phyloP scores from a whole-genome alignment of 75 land plant species.

The Sequoia sempervirens region DNA sequence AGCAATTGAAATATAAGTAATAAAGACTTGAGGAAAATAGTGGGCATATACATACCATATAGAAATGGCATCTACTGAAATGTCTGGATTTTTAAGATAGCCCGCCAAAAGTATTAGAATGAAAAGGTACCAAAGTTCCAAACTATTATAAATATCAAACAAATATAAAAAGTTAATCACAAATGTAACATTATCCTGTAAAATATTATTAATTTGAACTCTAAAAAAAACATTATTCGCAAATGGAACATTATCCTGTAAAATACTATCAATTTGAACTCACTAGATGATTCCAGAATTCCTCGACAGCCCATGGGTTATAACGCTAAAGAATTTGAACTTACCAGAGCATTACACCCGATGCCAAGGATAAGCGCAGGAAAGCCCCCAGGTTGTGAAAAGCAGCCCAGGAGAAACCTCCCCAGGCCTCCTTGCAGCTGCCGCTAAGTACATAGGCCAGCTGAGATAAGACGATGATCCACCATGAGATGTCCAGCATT shows the following conservation, averaged over 20 bases:
- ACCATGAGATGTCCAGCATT: slow-evolving; percentile 28
- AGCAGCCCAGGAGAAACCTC: slow-evolving; percentile 40
- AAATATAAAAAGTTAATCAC: no score
- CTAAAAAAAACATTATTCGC: no score
- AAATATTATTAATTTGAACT: no score
- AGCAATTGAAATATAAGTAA: neutral
- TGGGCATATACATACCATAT: slow-evolving; percentile 23
- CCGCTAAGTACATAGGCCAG: slow-evolving; percentile 28
- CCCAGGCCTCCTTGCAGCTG: slow-evolving; percentile 35
- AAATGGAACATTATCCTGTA: no score
- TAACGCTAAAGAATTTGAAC: neutral
- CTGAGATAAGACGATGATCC: slow-evolving; percentile 26
- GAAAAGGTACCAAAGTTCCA: slow-evolving; percentile 34
- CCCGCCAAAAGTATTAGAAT: slow-evolving; percentile 31
- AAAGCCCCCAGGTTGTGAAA: slow-evolving; percentile 39
- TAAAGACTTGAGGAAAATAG: neutral
- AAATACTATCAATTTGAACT: no score
- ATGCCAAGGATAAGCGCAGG: slow-evolving; percentile 34
- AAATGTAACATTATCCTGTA: no score
- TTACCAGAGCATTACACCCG: slow-evolving; percentile 50
- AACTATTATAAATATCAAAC: neutral
- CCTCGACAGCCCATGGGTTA: no score
- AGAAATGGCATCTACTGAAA: slow-evolving; percentile 34
- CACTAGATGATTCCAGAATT: no score
- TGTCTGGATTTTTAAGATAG: slow-evolving; percentile 21